Base-by-base conservation (phyloP, 192 early-diverging fungal genomes). In the Entomortierella beljakovae region DNA sequence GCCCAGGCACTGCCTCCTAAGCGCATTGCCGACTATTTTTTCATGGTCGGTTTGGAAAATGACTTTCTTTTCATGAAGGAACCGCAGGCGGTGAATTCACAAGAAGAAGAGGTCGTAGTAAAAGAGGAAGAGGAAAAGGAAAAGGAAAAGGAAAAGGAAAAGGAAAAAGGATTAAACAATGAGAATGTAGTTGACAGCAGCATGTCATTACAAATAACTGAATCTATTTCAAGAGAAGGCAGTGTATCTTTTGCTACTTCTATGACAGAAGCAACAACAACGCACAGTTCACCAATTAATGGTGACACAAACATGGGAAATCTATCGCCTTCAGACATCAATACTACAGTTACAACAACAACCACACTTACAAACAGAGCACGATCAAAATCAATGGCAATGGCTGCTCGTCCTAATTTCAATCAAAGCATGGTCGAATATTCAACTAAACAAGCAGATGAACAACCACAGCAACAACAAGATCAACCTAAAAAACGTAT, bases 1-100 rank as follows among this genome's bases (percentile, higher is more conserved):
- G 38, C 34, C 0, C 65, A 50, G 46, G 54, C 65, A 57, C 34
- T 26, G 22, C 7, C 67, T 10, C 75, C 75, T 33, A 69, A 60
- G 33, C 75, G 75, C 56, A 79, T 79, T 22, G 75, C 75, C 18
- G 75, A 79, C 67, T 79, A 79, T 42, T 79, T 79, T 29, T 79
- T 79, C 57, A 79, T 79, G 75, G 75, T 79, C 22, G 75, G 75
- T 10, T 51, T 79, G 33, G 33, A 34, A 15, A 68, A 79, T 34
- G 67, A 79, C 50, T 55, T 48, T 29, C 3, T 9, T 9, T 46
- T 71, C 13, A 42, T 26, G 29, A 26, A 53, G 37, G 26, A 25
- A 56, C 40, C 64, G n/a, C 60, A 53, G 51, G 7, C 22, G 31
- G 18, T 32, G 29, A 3, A 34, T 28, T 33, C 4, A 34, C 31